Conservation (phyloP, 2,329 filamentous ascomycete species). For the Neurospora sp. region DNA sequence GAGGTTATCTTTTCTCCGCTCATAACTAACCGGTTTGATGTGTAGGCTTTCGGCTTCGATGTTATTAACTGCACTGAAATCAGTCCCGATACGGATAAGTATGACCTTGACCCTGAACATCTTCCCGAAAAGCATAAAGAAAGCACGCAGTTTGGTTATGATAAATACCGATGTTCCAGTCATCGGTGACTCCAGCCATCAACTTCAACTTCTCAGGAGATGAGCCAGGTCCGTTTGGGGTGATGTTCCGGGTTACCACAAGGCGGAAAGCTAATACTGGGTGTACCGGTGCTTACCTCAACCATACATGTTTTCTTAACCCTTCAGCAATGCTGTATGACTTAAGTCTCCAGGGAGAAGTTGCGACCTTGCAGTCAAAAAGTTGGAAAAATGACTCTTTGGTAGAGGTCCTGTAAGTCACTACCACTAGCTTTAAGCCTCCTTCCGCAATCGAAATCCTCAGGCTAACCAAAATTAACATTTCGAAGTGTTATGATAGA, state of each 20-base stretch:
- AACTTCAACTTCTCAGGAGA: no score
- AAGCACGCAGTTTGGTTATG: no score
- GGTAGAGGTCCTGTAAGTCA: neutral
- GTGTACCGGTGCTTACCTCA: neutral
- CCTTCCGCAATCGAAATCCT: neutral
- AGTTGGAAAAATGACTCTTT: neutral
- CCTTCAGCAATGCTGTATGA: neutral
- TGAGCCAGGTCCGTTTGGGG: no score
- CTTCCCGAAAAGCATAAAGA: neutral
- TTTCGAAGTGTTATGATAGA: neutral
- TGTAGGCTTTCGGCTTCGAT: neutral
- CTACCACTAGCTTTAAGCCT: accelerated
- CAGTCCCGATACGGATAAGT: neutral
- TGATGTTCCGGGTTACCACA: neutral
- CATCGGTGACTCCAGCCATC: no score
- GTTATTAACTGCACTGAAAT: neutral
- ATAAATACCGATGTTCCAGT: no score
- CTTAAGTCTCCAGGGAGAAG: neutral
- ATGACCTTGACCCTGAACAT: neutral
- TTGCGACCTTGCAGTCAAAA: neutral
- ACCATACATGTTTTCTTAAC: neutral
- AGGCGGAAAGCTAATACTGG: neutral
- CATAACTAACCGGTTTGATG: neutral
- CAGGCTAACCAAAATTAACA: neutral
- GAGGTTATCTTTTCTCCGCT: no score